These are phyloP conservation scores for Senna siamea DNA, from an alignment of 306 rosid species.

Conservation along the genomic window DNA sequence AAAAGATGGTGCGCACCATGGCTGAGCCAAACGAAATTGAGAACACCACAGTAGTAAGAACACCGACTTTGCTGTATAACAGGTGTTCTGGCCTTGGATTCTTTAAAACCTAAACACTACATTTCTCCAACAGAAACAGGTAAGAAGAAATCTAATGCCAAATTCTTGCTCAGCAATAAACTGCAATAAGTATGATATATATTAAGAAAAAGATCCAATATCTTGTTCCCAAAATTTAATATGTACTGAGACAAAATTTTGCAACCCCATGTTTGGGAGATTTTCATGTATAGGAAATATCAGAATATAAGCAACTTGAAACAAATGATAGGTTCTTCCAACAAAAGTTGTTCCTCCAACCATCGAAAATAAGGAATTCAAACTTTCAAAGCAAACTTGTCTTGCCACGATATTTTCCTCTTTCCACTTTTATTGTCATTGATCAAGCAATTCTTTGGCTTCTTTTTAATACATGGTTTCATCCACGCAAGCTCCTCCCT, in stretches of 20 bases:
- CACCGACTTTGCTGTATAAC: not conserved
- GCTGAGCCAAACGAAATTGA: too few relatives aligned
- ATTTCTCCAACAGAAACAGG: not conserved
- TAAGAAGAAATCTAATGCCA: not conserved
- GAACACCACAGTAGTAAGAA: too few relatives aligned
- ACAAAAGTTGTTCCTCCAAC: not conserved
- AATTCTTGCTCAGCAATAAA: not conserved
- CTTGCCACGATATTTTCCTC: conserved; percentile 48
- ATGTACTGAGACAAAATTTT: conserved; percentile 8
- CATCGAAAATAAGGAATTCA: too few relatives aligned
- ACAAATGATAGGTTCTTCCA: conserved; percentile 15
- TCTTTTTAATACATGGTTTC: conserved; percentile 37
- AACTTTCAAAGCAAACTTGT: conserved; percentile 45
- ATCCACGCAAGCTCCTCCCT: conserved; percentile 32
- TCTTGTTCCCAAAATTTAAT: not conserved
- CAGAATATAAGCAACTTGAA: not conserved
- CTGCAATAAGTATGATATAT: not conserved
- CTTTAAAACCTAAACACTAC: not conserved
- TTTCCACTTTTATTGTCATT: conserved; percentile 38
- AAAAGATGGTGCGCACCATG: too few relatives aligned
- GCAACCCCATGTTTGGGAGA: not conserved
- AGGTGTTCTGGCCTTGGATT: not conserved
- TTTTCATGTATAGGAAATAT: not conserved
- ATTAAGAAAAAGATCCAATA: not conserved
- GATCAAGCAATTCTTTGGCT: conserved; percentile 36